Evolutionary conservation across 768 basidiomycete genomes (phyloP).

Genomic region (Boletus patriciae): DNA sequence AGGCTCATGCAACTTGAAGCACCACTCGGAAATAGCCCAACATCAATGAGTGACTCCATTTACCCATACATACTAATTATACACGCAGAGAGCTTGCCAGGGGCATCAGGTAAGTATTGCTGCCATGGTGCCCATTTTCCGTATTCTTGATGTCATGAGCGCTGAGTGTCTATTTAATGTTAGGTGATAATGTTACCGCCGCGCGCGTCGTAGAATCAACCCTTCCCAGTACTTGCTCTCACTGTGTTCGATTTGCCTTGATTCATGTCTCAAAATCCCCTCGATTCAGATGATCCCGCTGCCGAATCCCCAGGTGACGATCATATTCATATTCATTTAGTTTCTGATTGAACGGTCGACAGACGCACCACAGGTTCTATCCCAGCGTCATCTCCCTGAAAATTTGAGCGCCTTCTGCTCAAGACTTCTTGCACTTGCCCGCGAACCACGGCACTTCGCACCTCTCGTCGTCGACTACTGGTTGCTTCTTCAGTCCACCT

Average conservation of each 20-base stretch:
- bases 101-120: too few relatives aligned
- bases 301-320: background rate
- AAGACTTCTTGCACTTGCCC: background rate
- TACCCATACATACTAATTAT: too few relatives aligned
- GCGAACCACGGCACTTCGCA: background rate
- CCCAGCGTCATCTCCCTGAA: background rate
- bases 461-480: background rate
- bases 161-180: too few relatives aligned
- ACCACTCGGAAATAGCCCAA: too few relatives aligned
- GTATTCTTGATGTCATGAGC: too few relatives aligned
- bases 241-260: background rate
- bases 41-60: too few relatives aligned
- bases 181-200: too few relatives aligned
- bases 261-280: background rate
- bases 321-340: background rate
- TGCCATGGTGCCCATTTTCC: too few relatives aligned
- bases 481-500: background rate
- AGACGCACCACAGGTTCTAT: background rate
- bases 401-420: background rate
- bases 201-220: too few relatives aligned
- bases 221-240: too few relatives aligned
- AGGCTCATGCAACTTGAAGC: too few relatives aligned
- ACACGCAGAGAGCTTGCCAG: too few relatives aligned
- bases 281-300: background rate
- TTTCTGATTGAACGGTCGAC: background rate